Base-by-base conservation (phyloP, 441 rosid species). In the Pelargonium cotyledonis region DNA sequence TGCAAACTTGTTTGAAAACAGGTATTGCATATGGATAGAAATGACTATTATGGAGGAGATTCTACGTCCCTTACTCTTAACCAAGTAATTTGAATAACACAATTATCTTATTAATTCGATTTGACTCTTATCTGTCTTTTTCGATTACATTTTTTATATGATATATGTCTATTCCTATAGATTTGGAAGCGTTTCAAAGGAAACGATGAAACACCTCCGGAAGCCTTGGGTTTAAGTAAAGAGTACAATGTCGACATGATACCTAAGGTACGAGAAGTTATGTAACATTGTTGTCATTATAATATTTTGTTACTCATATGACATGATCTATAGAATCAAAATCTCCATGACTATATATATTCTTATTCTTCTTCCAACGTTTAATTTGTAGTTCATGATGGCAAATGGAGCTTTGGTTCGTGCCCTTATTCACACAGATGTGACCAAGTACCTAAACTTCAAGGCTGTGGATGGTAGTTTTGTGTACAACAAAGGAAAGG, bases 401-500 rank as follows among this genome's bases (percentile, higher is more conserved):
- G 87, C 84, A 38, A 84, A 84, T 70, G 87, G 85, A 43, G 70
- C 73, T 70, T 71, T 84, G 73, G 87, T 84, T 40, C 87, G 82
- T n/a, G 73, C 70, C 26, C 85, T 84, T 51, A 84, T 84, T 61
- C 78, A 75, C 65, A 75, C 78, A 9, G 74, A 75, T 66, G 78
- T 75, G 64, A 75, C 78, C 0, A 75, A 84, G 78, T 84, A 84
- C 66, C 72, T 84, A 43, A 78, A 81, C 62, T 84, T 84, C 70
- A 84, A 84, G 78, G 87, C 82, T 21, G 87, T 84, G 0, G 87
- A 84, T 72, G 85, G 85, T 44, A 84, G 87, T 75, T 84, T 80
- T 66, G 87, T 84, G 63, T 84, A 79, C 75, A 83, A 81, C 68
- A 84, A 84, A 66, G 85, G 87, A 18, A 81, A 84, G 84, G 87